Evolutionary conservation across 257 asterid species (phyloP), one percentile per base, ranked within the genome.

Genomic region (Solanum microdontum): DNA sequence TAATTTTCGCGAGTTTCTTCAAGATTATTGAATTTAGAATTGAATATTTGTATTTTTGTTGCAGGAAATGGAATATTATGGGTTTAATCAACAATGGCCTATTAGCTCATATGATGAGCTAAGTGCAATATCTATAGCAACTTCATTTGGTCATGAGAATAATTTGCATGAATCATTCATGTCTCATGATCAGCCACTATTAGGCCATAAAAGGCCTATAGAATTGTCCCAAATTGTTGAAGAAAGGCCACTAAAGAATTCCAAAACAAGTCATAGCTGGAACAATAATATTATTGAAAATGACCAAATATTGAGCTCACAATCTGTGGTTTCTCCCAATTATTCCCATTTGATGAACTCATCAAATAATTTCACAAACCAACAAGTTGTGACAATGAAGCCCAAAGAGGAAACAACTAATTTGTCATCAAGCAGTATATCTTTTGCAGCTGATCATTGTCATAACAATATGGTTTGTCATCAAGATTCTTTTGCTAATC

Each of bases 1-100:
- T 0, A 32, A 77, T 77, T 77, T 40, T 8, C 2, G 3, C 0
- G 24, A 6, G 4, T 40, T 40, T 77, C 15, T 58, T 14, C 4
- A 13, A 24, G n/a, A 40, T 40, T 40, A 40, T 24, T 24, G 84
- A 43, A 24, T 33, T 3, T 34, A 13, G 34, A 34, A 36, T 64
- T 24, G 33, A 64, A 1, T 83, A 8, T 34, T 6, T 82, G 9
- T 37, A 32, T 66, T 6, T 43, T 84, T 64, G 64, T n/a, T 72
- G 12, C 86, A 95, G 98, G 98, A 92, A 88, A 89, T 92, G 90
- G 96, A 92, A 55, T 91, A 94, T 88, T 90, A 92, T 86, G 87
- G 93, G 11, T 88, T 90, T 48, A 79, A 88, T 58, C 93, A 93
- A 69, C 94, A 93, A 24, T 95, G 97, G 95, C 92, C 92, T 5